Base-by-base conservation (phyloP, 2,329 filamentous ascomycete genomes). In the Plenodomus tracheiphilus region DNA sequence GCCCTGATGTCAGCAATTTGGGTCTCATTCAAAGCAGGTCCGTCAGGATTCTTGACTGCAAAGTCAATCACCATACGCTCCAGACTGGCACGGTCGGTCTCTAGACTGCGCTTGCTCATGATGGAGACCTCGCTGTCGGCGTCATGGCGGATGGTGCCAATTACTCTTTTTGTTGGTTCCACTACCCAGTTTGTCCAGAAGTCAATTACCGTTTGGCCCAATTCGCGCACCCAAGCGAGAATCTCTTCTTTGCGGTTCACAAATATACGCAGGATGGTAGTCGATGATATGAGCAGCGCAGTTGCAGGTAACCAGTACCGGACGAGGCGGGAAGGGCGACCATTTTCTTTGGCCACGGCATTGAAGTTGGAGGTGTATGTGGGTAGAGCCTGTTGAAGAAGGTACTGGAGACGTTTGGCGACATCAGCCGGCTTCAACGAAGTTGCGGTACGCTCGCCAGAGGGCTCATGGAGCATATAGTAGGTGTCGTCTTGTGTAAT, bases 41-140 rank as follows among this genome's bases (percentile, higher is more conserved):
- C 81, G 44, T 84, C 80, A 1, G 90, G 88, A 64, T 91, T 91
- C 61, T 96, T 91, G 9, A 86, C 77, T 4, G 92, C 89, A 75
- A 99, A 99, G 60, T 97, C 94, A 32, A 99, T 87, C 3, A 99
- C 95, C 94, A 99, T 99, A 40, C 94, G 87, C 72, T 99, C 93
- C 25, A 99, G 77, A 66, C 91, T 97, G 45, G 91, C 90, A 25
- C 91, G 85, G 69, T 99, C 94, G 1, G 92, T 91, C 69, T 88
- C 86, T 18, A 99, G 81, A 59, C 91, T 97, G 59, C 93, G 88
- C 50, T 91, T 89, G 75, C 91, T 97, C 88, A 99, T 94, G 58
- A 99, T 89, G 38, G 93, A 94, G 57, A 99, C 93, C 68, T 97
- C 93, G 67, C 91, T 96, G 59, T 86, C 88, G 62, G 89, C 85